phyloP scores from a whole-genome alignment of 2,329 filamentous ascomycete genomes.

The Colletotrichum cereale region DNA sequence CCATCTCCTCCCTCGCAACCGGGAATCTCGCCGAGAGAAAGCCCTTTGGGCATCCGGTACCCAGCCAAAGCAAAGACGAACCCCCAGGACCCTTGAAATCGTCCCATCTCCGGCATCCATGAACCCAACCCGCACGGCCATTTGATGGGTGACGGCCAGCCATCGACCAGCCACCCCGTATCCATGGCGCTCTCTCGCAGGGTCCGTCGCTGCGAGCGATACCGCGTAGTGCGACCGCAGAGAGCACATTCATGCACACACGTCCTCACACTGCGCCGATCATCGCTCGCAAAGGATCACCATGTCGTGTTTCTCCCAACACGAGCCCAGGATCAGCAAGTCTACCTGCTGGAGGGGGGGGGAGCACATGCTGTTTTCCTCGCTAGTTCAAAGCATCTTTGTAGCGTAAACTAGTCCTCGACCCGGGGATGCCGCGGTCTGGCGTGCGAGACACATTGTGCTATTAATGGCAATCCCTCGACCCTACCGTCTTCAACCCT shows the following conservation, averaged over 20 bases:
- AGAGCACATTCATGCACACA: slow-evolving; percentile 16
- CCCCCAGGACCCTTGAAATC: slow-evolving; percentile 9
- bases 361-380: background rate
- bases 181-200: background rate
- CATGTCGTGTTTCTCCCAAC: slow-evolving; percentile 10
- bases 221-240: background rate
- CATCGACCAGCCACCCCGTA: slow-evolving; percentile 12
- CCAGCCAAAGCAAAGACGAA: background rate
- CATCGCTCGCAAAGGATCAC: background rate
- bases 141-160: background rate
- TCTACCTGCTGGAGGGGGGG: background rate
- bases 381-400: background rate
- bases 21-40: slow-evolving; percentile 7
- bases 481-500: background rate
- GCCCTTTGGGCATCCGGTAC: background rate
- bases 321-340: slow-evolving; percentile 29
- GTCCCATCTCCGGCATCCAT: slow-evolving; percentile 2
- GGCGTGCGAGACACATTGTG: slow-evolving; percentile 10
- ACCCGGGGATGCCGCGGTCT: background rate
- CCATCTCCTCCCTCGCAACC: slow-evolving; percentile 7
- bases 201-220: slow-evolving; percentile 14
- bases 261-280: background rate
- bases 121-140: background rate
- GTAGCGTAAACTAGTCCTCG: background rate
- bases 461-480: slow-evolving; percentile 33